Evolutionary conservation across 495 filamentous ascomycete genomes (phyloP).

Genomic region (Achaetomiella virescens): DNA sequence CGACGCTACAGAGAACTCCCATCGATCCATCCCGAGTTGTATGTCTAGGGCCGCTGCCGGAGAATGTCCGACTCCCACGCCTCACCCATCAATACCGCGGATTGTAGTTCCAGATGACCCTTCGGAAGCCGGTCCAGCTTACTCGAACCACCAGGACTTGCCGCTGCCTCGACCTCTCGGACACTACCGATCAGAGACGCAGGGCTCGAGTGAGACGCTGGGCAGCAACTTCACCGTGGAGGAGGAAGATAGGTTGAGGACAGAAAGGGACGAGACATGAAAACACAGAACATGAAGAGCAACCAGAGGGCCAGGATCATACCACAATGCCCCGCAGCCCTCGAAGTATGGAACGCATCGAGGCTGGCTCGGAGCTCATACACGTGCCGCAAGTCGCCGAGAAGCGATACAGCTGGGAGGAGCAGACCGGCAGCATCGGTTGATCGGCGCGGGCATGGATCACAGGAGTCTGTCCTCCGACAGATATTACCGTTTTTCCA

Average conservation of each 20-base stretch:
- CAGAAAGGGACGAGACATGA: conserved; percentile 14
- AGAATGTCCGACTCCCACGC: conserved; percentile 40
- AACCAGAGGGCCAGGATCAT: conserved; percentile 8
- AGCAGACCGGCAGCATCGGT: conserved; percentile 13
- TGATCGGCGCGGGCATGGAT: no score
- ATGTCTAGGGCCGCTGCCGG: conserved; percentile 47
- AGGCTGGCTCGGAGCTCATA: conserved; percentile 38
- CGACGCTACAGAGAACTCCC: conserved; percentile 39
- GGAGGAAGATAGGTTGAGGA: conserved; percentile 30
- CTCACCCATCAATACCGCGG: conserved; percentile 33
- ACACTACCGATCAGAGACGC: conserved; percentile 13
- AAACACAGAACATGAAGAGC: conserved; percentile 1
- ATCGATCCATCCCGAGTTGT: conserved; percentile 46
- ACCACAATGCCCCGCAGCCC: conserved; percentile 24
- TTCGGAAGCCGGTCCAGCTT: conserved; percentile 1
- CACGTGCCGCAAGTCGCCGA: conserved; percentile 48
- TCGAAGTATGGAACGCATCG: conserved; percentile 34
- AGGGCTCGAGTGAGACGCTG: conserved; percentile 39
- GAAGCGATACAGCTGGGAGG: conserved; percentile 49
- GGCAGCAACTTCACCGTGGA: conserved; percentile 49
- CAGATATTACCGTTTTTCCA: neutral
- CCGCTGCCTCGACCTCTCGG: conserved; percentile 11
- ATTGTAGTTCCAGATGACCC: conserved; percentile 30
- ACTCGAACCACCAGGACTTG: conserved; percentile 17
- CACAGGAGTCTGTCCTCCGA: neutral